Conservation (phyloP, 2,329 filamentous ascomycete genomes). For the Aureobasidium zeae region DNA sequence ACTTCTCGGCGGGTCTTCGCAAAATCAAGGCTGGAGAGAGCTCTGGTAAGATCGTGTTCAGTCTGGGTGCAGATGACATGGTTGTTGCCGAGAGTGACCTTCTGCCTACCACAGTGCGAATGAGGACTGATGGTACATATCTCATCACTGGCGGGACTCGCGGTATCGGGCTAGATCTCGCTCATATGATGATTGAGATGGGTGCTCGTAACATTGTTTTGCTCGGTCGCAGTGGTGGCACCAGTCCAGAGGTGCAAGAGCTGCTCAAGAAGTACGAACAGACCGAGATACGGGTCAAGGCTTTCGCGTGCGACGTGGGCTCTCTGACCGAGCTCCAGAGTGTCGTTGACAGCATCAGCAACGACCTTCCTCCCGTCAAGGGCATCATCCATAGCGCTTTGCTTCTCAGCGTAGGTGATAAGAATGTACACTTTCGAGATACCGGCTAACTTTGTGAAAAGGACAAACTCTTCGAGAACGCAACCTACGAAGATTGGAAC, state of each 20-base stretch:
- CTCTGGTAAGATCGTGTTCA: neutral
- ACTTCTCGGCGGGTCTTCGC: neutral
- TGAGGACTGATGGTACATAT: neutral
- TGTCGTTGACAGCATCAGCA: neutral
- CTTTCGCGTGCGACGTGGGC: neutral
- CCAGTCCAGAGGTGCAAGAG: neutral
- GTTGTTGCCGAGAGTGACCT: neutral
- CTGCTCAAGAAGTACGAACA: neutral
- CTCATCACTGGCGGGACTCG: neutral
- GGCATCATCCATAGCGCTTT: neutral
- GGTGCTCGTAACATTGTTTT: neutral
- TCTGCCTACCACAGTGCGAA: neutral
- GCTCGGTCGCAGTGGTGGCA: neutral
- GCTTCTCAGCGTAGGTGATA: neutral
- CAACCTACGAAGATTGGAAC: neutral
- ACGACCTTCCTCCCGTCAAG: neutral
- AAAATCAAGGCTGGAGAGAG: neutral
- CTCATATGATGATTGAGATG: neutral
- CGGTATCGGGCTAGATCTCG: neutral
- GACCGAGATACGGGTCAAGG: neutral
- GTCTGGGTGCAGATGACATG: neutral
- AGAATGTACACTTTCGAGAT: neutral
- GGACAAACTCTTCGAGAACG: neutral
- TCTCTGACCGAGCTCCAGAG: neutral
- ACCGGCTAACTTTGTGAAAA: neutral